Base-by-base conservation (phyloP, 495 filamentous ascomycete species). In the Pseudoneurospora amorphoporcata region DNA sequence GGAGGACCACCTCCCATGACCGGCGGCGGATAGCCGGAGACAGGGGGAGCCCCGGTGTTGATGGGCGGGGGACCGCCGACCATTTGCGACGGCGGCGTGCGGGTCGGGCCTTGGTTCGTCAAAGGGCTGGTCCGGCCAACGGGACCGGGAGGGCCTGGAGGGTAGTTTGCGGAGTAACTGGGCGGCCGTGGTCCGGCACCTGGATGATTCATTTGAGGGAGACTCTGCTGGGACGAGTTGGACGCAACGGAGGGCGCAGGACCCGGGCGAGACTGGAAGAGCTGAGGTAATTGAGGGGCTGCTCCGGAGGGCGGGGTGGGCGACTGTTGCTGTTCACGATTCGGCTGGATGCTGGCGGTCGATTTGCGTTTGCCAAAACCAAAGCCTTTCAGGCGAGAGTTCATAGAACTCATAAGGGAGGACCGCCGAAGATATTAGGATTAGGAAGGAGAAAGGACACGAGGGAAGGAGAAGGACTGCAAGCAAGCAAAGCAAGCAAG, bases 21-120 rank as follows among this genome's bases (percentile, higher is more conserved):
- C 40, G 81, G 80, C 6, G 86, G 86, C 75, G 86, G 86, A 76
- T 88, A 88, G 58, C 86, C 86, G 68, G 82, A 77, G 35, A 83
- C 81, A 75, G 85, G 83, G 70, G 85, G 83, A 68, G 82, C 84
- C 70, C 83, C 84, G 75, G 90, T 92, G 77, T 92, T 92, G 79
- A 93, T 88, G 72, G 92, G 88, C 72, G 90, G 89, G 73, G 90
- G 90, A 71, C 91, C 90, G 76, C 90, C 90, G 75, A 86, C 84
- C 81, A 91, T 87, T 79, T 90, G 88, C 65, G 88, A 84, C 37
- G 86, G 86, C 72, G 86, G 85, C 73, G 86, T 86, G 65, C 84
- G 84, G 53, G 81, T 73, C 69, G 78, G 84, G 71, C 81, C 81
- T 76, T 82, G 87, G 71, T 83, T 83, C 14, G 76, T 82, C 78